Evolutionary conservation across 2,329 filamentous ascomycete genomes (phyloP).

Genomic region (Fusarium sp.): DNA sequence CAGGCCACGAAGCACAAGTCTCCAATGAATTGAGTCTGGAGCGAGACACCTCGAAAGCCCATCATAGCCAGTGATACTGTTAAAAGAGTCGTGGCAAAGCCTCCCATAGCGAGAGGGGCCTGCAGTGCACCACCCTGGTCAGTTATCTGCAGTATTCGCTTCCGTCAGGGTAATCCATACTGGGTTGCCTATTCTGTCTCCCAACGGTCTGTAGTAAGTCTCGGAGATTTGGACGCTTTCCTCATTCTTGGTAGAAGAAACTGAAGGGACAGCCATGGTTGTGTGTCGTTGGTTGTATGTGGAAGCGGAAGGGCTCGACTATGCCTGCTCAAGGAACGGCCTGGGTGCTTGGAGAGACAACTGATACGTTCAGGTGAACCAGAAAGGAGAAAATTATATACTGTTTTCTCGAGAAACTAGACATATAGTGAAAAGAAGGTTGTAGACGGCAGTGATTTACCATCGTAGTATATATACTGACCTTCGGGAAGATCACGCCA

Average conservation of each 20-base stretch:
- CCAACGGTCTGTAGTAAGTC: slow-evolving; percentile 1
- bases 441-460: not conserved
- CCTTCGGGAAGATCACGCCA: not conserved
- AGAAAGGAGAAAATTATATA: not conserved
- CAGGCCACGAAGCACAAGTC: slow-evolving; percentile 45
- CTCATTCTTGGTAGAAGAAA: slow-evolving; percentile 10
- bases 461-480: not conserved
- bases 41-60: slow-evolving; percentile 41
- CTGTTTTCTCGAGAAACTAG: no score
- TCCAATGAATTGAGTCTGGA: slow-evolving; percentile 44
- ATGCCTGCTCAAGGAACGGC: not conserved
- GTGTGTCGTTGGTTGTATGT: not conserved
- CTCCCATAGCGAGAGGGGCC: slow-evolving; percentile 44
- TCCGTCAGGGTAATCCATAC: slow-evolving; percentile 1
- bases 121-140: not conserved
- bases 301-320: not conserved
- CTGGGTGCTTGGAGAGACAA: not conserved
- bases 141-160: not conserved
- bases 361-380: not conserved
- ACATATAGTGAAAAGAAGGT: not conserved
- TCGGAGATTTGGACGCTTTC: slow-evolving; percentile 5
- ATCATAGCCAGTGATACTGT: slow-evolving; percentile 44
- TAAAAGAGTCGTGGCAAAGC: slow-evolving; percentile 44
- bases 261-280: slow-evolving; percentile 13
- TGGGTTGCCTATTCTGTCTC: slow-evolving; percentile 18